Conservation (phyloP, 371 early-diverging fungal genomes). For the Entomophthora muscae region DNA sequence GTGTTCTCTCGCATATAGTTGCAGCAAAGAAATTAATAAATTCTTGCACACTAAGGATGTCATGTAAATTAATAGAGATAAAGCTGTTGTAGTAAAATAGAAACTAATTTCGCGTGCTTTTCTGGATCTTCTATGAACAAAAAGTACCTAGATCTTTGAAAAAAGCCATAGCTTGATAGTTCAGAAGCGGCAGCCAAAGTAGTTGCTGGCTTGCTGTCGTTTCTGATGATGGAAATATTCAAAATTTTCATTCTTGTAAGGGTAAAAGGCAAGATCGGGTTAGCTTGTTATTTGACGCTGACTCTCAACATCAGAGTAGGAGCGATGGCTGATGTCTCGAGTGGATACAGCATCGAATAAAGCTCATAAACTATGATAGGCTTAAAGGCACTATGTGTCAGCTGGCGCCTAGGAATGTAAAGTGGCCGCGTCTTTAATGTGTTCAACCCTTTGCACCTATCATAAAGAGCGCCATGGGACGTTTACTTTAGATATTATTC, state of each 20-base stretch:
- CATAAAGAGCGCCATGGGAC: too few relatives aligned
- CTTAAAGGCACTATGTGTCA: too few relatives aligned
- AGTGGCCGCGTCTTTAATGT: too few relatives aligned
- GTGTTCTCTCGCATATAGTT: slow-evolving; percentile 76
- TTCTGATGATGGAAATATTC: slow-evolving; percentile 10
- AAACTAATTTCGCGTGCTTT: neutral
- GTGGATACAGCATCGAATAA: too few relatives aligned
- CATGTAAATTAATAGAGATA: neutral
- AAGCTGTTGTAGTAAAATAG: neutral
- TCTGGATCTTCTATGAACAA: neutral
- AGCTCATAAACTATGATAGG: too few relatives aligned
- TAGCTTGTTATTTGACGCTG: too few relatives aligned
- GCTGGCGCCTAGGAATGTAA: too few relatives aligned
- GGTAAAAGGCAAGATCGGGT: too few relatives aligned
- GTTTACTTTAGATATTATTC: too few relatives aligned
- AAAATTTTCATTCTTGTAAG: slow-evolving; percentile 16
- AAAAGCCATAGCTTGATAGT: slow-evolving; percentile 69
- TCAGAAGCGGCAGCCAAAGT: slow-evolving; percentile 46
- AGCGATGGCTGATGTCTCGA: too few relatives aligned
- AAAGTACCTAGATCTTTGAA: slow-evolving; percentile 64
- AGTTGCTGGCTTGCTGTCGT: slow-evolving; percentile 13
- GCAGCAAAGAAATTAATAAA: slow-evolving; percentile 72
- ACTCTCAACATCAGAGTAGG: too few relatives aligned
- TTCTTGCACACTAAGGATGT: slow-evolving; percentile 53
- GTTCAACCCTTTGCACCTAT: too few relatives aligned